A percentile compares a stretch with the other conserved stretches of the same genome.
Conservation (phyloP, 495 filamentous ascomycete species). For the Neurospora sp. region DNA sequence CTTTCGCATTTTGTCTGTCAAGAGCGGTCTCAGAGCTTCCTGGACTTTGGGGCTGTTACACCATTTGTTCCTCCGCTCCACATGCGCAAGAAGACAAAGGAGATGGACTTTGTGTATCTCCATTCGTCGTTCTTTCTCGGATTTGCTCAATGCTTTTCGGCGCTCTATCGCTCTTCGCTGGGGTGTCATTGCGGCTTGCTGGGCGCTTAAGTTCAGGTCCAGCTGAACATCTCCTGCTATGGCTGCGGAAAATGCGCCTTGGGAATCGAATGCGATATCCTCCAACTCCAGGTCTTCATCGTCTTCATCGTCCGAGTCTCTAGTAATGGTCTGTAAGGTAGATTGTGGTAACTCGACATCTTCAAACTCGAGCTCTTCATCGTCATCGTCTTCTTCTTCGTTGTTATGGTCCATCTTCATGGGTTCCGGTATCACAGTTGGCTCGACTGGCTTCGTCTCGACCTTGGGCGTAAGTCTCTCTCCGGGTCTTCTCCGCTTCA, state of each 20-base stretch:
- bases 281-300: slow-evolving; percentile 25
- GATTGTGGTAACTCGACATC: slow-evolving; percentile 23
- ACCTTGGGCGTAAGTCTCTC: slow-evolving; percentile 18
- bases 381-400: slow-evolving; percentile 20
- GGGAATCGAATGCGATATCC: slow-evolving; percentile 24
- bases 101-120: slow-evolving; percentile 81
- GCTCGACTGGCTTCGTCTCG: slow-evolving; percentile 4
- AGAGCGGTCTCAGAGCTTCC: slow-evolving; percentile 44
- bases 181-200: slow-evolving; percentile 27
- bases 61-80: slow-evolving; percentile 70
- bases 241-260: slow-evolving; percentile 7
- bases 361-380: slow-evolving; percentile 25
- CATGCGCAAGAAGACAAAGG: slow-evolving; percentile 68
- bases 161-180: slow-evolving; percentile 25
- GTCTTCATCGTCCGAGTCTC: slow-evolving; percentile 22
- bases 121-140: slow-evolving; percentile 61
- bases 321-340: slow-evolving; percentile 17
- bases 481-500: slow-evolving; percentile 32
- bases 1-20: slow-evolving; percentile 49
- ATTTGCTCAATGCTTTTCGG: slow-evolving; percentile 54
- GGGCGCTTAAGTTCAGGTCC: slow-evolving; percentile 42
- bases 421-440: slow-evolving; percentile 1
- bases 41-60: slow-evolving; percentile 70
- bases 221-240: slow-evolving; percentile 42
- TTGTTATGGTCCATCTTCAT: slow-evolving; percentile 5